A percentile compares a stretch with the other conserved stretches of the same genome.
Evolutionary conservation across 2,329 filamentous ascomycete species (phyloP).

Genomic region (Verticillium albo-atrum): DNA sequence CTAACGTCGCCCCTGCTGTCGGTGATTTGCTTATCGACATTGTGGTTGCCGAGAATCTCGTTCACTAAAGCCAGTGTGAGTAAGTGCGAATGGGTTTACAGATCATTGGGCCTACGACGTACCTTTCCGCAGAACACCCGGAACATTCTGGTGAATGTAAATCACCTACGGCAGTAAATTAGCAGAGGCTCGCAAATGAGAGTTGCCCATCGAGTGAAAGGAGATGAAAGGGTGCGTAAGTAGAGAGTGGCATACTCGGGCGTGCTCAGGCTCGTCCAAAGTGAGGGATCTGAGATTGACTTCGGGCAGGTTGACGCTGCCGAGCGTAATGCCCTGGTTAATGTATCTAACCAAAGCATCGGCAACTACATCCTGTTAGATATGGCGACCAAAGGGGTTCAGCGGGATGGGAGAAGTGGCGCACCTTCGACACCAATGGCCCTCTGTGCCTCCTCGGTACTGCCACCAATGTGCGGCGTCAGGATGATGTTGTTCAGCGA

Average conservation of each 20-base stretch:
- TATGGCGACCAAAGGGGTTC: not conserved
- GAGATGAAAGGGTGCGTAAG: not conserved
- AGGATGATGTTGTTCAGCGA: constrained; percentile 88
- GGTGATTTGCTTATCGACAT: constrained; percentile 98
- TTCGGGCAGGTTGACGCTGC: constrained; percentile 96
- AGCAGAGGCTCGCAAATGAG: not conserved
- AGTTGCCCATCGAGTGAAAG: not conserved
- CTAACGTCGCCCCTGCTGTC: constrained; percentile 85
- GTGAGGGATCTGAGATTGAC: constrained; percentile 86
- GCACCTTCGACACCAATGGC: constrained; percentile 85
- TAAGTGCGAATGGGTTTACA: not conserved
- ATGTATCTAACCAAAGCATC: constrained; percentile 89
- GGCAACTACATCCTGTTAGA: constrained; percentile 50
- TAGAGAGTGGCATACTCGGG: constrained; percentile 53
- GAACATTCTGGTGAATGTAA: constrained; percentile 95
- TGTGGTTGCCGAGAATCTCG: constrained; percentile 89
- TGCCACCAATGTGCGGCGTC: constrained; percentile 94
- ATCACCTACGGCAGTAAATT: constrained; percentile 55
- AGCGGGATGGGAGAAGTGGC: constrained; percentile 4
- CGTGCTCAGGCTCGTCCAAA: constrained; percentile 82
- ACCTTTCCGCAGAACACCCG: constrained; percentile 86
- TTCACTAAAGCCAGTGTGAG: constrained; percentile 58
- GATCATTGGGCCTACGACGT: constrained; percentile 13
- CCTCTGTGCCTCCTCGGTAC: constrained; percentile 94
- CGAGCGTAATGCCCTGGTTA: constrained; percentile 87